Percentiles rank a stretch among this genome's conserved stretches.
phyloP scores from a whole-genome alignment of 768 basidiomycete genomes.

The Tricholoma hemisulphureum region DNA sequence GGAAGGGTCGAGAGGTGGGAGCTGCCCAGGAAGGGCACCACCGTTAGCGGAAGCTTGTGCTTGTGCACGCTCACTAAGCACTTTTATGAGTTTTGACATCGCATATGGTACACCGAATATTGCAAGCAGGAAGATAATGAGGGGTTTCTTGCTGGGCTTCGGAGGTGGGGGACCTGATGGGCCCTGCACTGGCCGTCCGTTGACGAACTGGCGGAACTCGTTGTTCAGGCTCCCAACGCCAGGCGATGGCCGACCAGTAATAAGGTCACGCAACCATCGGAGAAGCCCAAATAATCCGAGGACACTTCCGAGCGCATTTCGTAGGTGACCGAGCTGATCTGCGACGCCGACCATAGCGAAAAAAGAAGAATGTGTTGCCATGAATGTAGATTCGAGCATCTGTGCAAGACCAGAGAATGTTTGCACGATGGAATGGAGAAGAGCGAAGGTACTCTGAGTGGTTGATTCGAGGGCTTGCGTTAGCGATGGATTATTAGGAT shows the following conservation, averaged over 20 bases:
- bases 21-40: slow-evolving; percentile 35
- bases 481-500: slow-evolving; percentile 61
- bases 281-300: slow-evolving; percentile 89
- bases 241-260: slow-evolving; percentile 40
- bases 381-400: slow-evolving; percentile 96
- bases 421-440: slow-evolving; percentile 92
- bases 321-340: slow-evolving; percentile 89
- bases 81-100: slow-evolving; percentile 85
- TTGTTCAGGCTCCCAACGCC: slow-evolving; percentile 41
- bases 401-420: slow-evolving; percentile 94
- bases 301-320: slow-evolving; percentile 91
- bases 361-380: slow-evolving; percentile 94
- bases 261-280: slow-evolving; percentile 74
- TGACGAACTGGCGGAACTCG: slow-evolving; percentile 78
- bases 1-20: slow-evolving; percentile 73
- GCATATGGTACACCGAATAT: slow-evolving; percentile 91
- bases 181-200: slow-evolving; percentile 57
- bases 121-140: slow-evolving; percentile 90
- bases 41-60: slow-evolving; percentile 44
- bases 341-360: slow-evolving; percentile 96
- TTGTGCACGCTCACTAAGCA: slow-evolving; percentile 65
- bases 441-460: slow-evolving; percentile 89
- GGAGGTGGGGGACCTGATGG: slow-evolving; percentile 43
- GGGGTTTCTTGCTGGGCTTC: slow-evolving; percentile 82
- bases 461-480: slow-evolving; percentile 86